A percentile compares a stretch with the other conserved stretches of the same genome.
Evolutionary conservation across 345 rosid genomes (phyloP).

Genomic region (Gossypium sturtianum): DNA sequence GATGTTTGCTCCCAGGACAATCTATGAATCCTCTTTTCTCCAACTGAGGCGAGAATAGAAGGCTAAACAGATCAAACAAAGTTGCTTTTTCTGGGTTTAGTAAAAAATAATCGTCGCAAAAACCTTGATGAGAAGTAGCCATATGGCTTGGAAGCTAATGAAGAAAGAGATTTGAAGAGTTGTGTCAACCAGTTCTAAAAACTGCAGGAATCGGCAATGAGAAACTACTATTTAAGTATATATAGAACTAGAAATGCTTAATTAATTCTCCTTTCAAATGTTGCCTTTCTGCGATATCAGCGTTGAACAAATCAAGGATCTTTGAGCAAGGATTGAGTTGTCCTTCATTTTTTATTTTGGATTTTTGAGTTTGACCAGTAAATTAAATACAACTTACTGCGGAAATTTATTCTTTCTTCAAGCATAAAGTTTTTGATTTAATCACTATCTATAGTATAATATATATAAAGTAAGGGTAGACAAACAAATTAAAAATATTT

Average conservation of each 20-base stretch:
- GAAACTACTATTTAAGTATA: not conserved
- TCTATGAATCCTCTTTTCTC: constrained; percentile 21
- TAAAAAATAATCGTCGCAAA: constrained; percentile 20
- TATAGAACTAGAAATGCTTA: not conserved
- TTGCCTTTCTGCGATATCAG: not conserved
- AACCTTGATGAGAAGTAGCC: not conserved
- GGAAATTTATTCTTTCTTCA: too few species aligned
- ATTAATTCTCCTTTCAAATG: not conserved
- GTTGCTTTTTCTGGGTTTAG: constrained; percentile 41
- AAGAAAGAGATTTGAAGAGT: not conserved
- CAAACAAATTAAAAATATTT: too few species aligned
- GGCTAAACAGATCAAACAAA: constrained; percentile 26
- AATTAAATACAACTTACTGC: not conserved
- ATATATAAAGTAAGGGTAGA: too few species aligned
- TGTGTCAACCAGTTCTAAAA: not conserved
- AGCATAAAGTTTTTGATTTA: too few species aligned
- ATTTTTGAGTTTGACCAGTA: not conserved
- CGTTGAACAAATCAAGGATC: not conserved
- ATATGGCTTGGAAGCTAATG: not conserved
- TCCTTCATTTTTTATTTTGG: too few species aligned
- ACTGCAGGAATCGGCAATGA: not conserved
- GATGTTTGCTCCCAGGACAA: constrained; percentile 15
- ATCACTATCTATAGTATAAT: too few species aligned
- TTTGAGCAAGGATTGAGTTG: not conserved
- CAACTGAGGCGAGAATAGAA: constrained; percentile 28